Evolutionary conservation across 2,329 filamentous ascomycete species (phyloP).

Genomic region (Zalaria obscura): DNA sequence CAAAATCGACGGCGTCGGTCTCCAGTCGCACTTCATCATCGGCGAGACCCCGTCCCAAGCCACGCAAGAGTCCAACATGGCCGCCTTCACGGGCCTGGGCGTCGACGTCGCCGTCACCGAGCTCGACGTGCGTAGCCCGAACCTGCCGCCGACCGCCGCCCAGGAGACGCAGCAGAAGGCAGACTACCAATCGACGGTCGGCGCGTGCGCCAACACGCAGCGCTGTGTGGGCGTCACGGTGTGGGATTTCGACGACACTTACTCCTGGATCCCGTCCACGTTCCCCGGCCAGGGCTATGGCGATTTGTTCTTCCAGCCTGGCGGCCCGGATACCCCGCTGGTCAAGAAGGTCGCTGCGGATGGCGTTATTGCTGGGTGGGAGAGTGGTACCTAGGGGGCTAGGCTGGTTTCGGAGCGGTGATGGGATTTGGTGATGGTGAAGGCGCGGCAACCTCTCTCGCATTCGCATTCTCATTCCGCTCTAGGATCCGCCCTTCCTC

Average conservation of each 20-base stretch:
- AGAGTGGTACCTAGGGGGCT: no score
- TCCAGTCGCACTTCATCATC: slow-evolving; percentile 47
- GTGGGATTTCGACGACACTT: slow-evolving; percentile 28
- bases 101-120: slow-evolving; percentile 49
- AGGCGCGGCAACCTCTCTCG: no score
- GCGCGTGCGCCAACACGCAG: slow-evolving; percentile 21
- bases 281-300: slow-evolving; percentile 24
- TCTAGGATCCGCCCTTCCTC: no score
- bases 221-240: slow-evolving; percentile 24
- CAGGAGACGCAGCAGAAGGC: slow-evolving; percentile 31
- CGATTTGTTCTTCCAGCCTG: slow-evolving; percentile 13
- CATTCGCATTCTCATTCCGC: no score
- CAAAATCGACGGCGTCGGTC: slow-evolving; percentile 46
- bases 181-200: slow-evolving; percentile 28
- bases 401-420: no score
- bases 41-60: slow-evolving; percentile 35
- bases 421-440: no score
- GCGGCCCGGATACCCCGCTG: slow-evolving; percentile 8
- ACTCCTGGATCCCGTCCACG: slow-evolving; percentile 24
- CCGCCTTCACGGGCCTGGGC: slow-evolving; percentile 34
- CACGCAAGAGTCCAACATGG: slow-evolving; percentile 31
- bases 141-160: slow-evolving; percentile 29
- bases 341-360: slow-evolving; percentile 7
- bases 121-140: slow-evolving; percentile 41
- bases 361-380: slow-evolving; percentile 1